phyloP scores from a whole-genome alignment of 2,329 filamentous ascomycete genomes.

The Aspergillus tamarii region DNA sequence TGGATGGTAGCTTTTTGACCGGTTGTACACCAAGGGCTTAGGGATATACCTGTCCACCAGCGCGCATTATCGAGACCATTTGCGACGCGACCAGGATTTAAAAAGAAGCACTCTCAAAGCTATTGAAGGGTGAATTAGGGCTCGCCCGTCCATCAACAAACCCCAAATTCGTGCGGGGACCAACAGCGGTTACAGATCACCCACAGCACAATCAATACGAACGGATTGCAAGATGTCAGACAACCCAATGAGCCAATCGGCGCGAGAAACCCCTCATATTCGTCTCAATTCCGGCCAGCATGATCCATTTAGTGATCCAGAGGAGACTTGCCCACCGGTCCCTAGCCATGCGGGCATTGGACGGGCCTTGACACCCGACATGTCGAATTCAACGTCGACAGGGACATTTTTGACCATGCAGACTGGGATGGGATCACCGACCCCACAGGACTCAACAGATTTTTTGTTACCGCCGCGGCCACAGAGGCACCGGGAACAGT shows the following conservation, averaged over 20 bases:
- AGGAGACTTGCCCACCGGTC: slow-evolving; percentile 30
- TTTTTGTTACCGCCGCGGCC: slow-evolving; percentile 47
- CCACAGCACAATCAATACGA: not conserved
- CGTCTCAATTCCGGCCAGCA: slow-evolving; percentile 65
- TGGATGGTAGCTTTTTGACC: not conserved
- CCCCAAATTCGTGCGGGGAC: not conserved
- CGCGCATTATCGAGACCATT: not conserved
- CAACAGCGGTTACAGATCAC: not conserved
- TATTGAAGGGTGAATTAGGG: not conserved
- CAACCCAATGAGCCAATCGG: not conserved
- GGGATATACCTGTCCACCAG: not conserved
- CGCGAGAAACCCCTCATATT: slow-evolving; percentile 57
- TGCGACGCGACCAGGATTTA: not conserved
- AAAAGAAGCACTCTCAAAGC: not conserved
- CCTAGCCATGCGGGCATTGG: slow-evolving; percentile 25
- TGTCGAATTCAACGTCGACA: slow-evolving; percentile 27
- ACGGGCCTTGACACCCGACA: slow-evolving; percentile 25
- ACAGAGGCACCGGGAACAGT: slow-evolving; percentile 56
- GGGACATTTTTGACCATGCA: slow-evolving; percentile 44
- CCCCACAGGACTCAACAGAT: slow-evolving; percentile 51
- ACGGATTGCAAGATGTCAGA: not conserved
- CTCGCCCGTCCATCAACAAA: not conserved
- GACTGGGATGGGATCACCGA: slow-evolving; percentile 45
- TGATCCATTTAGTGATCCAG: slow-evolving; percentile 51
- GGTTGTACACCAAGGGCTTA: not conserved